Conservation (phyloP, 345 rosid genomes). For the Heritiera littoralis region DNA sequence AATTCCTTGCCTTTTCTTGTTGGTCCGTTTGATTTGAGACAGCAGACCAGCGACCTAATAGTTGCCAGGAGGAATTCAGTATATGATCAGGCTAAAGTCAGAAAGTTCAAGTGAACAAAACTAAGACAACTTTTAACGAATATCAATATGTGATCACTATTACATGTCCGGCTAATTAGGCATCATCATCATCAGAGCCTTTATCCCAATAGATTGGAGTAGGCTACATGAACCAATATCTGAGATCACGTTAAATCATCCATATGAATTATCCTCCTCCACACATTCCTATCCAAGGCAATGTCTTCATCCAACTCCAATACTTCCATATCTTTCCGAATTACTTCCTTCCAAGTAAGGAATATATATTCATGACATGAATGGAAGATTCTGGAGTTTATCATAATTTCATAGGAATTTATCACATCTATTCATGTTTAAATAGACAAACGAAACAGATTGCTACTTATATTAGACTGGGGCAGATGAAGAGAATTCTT, state of each 20-base stretch:
- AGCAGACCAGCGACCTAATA: conserved; percentile 91
- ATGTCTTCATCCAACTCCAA: too few species aligned
- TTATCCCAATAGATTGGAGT: too few species aligned
- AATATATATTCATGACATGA: neutral
- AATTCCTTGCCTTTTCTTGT: conserved; percentile 79
- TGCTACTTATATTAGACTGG: too few species aligned
- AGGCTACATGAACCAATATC: too few species aligned
- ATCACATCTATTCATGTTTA: neutral
- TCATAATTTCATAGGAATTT: neutral
- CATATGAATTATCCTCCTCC: too few species aligned
- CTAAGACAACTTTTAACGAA: neutral
- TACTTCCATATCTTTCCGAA: too few species aligned
- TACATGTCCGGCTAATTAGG: conserved; percentile 14
- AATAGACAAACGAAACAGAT: neutral
- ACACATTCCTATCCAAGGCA: too few species aligned
- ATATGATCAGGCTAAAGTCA: neutral
- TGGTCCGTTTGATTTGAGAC: conserved; percentile 78
- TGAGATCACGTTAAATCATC: too few species aligned
- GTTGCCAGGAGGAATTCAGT: conserved; percentile 13
- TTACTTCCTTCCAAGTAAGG: neutral
- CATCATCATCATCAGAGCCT: too few species aligned
- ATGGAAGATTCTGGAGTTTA: neutral
- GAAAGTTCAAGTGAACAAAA: conserved; percentile 9
- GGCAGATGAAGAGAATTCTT: neutral
- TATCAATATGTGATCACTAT: neutral